Base-by-base conservation (phyloP, 352 stramenopile species). In the Phytophthora sojae region DNA sequence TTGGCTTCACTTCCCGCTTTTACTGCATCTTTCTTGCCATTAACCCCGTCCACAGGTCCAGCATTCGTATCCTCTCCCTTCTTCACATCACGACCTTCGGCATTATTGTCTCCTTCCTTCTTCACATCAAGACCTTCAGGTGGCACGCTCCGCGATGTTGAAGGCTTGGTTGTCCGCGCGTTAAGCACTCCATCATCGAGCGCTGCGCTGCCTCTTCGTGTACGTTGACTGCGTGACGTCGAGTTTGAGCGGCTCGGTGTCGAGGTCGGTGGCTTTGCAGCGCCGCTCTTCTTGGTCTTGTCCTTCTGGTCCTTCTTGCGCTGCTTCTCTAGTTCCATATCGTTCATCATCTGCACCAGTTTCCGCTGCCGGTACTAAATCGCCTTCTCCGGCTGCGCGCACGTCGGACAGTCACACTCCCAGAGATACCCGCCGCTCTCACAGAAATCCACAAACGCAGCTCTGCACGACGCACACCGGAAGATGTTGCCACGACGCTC, bases 391-490 rank as follows among this genome's bases (percentile, higher is more conserved):
- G 81, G 81, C 26, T 75, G 56, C 1, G 17, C 14, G 57, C 81
- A 89, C 6, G 77, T 85, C n/a, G 73, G 72, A 29, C 81, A 89
- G 0, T 78, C 51, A 44, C 81, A 87, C 8, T 80, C 64, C 69
- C 73, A 81, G 6, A 77, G 25, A 51, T 73, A 82, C 6, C 73
- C 71, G 1, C 58, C 73, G 42, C 61, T 76, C 23, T 73, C 75
- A 29, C 77, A 77, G 23, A 82, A 83, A 61, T 89, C 81, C 15
- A 82, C 21, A 14, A 86, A 78, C 2, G 68, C 70, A n/a, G 81
- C 77, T 26, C 77, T 77, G 52, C 81, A 89, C 23, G 81, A 79
- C 14, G 44, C 51, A 63, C 81, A 89, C 1, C 77, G 77, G 54
- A 89, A 81, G 42, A 89, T 79, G 19, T 70, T 75, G 8, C 70